phyloP scores from a whole-genome alignment of 169 alveolate species.

The Cryptosporidium parvum region DNA sequence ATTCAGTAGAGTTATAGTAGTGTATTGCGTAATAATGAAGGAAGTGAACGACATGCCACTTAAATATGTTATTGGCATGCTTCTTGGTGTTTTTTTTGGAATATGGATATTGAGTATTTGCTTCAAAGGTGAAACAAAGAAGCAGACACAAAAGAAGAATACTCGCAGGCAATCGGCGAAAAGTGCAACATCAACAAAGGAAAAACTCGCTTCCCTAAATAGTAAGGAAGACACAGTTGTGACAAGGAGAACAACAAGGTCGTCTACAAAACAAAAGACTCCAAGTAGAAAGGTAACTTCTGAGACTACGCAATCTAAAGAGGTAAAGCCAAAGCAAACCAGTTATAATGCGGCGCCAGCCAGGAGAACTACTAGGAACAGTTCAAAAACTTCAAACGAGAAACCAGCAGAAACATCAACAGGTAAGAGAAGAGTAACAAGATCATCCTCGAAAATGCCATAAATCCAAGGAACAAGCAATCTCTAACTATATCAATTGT shows the following conservation, averaged over 20 bases:
- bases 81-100: slow-evolving; percentile 31
- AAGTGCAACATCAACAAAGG: slow-evolving; percentile 13
- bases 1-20: background rate
- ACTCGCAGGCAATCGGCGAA: slow-evolving; percentile 29
- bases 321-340: background rate
- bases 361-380: slow-evolving; percentile 44
- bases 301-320: background rate
- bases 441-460: slow-evolving; percentile 43
- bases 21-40: background rate
- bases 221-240: background rate
- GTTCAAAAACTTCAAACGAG: slow-evolving; percentile 8
- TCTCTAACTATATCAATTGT: background rate
- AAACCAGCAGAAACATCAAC: slow-evolving; percentile 11
- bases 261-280: slow-evolving; percentile 33
- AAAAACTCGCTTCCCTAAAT: background rate
- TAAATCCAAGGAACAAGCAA: background rate
- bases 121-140: slow-evolving; percentile 43
- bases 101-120: slow-evolving; percentile 37
- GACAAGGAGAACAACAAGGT: slow-evolving; percentile 39
- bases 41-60: slow-evolving; percentile 41
- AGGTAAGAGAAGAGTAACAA: slow-evolving; percentile 41
- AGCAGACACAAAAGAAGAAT: slow-evolving; percentile 31
- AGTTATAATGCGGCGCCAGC: background rate
- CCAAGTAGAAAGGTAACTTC: slow-evolving; percentile 55
- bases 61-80: slow-evolving; percentile 51